phyloP scores from a whole-genome alignment of 2,329 filamentous ascomycete species.

The Colletotrichum cereale region DNA sequence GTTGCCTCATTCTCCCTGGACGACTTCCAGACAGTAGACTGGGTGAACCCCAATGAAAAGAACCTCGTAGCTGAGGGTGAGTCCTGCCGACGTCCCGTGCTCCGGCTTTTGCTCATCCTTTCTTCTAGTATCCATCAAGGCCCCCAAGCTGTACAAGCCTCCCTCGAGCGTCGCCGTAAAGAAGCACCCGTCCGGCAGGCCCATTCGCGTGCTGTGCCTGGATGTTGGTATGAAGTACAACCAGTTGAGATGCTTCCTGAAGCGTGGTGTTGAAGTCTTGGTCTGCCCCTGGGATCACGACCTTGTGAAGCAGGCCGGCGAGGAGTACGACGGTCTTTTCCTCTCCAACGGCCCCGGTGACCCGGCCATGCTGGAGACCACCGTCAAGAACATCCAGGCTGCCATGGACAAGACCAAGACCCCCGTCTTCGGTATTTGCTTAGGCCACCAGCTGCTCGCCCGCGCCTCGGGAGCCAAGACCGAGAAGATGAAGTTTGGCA shows the following conservation, averaged over 20 bases:
- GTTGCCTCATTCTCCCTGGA: constrained; percentile 45
- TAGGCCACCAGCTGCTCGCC: constrained; percentile 93
- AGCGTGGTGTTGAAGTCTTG: constrained; percentile 91
- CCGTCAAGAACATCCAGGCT: constrained; percentile 82
- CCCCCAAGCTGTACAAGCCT: constrained; percentile 88
- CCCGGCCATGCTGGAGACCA: constrained; percentile 84
- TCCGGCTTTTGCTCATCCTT: constrained; percentile 54
- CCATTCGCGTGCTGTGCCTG: constrained; percentile 88
- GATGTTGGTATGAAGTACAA: constrained; percentile 99
- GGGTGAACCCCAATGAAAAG: constrained; percentile 91
- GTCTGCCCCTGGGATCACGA: constrained; percentile 98
- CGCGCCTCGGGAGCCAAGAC: constrained; percentile 88
- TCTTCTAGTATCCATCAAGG: constrained; percentile 83
- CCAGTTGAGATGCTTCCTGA: constrained; percentile 92
- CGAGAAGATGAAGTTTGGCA: constrained; percentile 98
- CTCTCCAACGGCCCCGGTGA: constrained; percentile 98
- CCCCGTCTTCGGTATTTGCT: constrained; percentile 95
- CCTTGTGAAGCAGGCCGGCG: constrained; percentile 80
- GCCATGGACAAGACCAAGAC: constrained; percentile 84
- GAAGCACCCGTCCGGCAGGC: constrained; percentile 88
- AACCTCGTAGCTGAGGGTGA: constrained; percentile 96
- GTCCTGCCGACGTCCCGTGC: constrained; percentile 49
- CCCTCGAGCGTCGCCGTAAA: constrained; percentile 73
- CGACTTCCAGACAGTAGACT: constrained; percentile 84
- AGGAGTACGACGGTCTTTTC: constrained; percentile 96